Base-by-base conservation (phyloP, 768 basidiomycete species). In the Sarcodon aspratus region DNA sequence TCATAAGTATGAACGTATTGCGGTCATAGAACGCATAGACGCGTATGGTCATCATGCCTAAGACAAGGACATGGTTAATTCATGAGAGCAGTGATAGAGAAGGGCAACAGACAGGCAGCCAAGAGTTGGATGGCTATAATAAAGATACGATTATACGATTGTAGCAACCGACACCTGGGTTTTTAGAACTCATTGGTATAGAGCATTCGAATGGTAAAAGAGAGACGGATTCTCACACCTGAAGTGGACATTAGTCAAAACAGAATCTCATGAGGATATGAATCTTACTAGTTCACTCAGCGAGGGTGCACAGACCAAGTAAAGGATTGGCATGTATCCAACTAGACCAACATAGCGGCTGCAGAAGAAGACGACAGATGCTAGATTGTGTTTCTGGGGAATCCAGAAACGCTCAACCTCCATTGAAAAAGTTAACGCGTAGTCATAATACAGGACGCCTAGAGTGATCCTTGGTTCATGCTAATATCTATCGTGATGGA, bases 371-470 rank as follows among this genome's bases (percentile, higher is more conserved):
- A 56, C 8, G 11, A 44, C 13, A 9, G 55, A 33, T 13, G 47
- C 50, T 33, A 45, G 44, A 15, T 21, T 48, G 3, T 21, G 15
- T 15, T 35, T 48, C 11, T 33, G 47, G 7, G 33, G 17, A 6
- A 34, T 15, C 57, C 57, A 58, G 44, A 52, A 56, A n/a, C 34
- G 37, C 31, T 52, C 50, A 10, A 58, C 48, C 49, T 58, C 57
- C 37, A 44, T 33, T 17, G 48, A 17, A n/a, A 58, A 47, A 15
- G 57, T 58, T 13, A 58, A 51, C 35, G 33, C 27, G 18, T 54
- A 58, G 53, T 58, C 57, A 36, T 54, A 56, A 18, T 52, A 56
- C 31, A 58, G 51, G 33, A 58, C 5, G 21, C 21, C 21, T 27
- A 27, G 21, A 27, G 5, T 27, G 21, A 27, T 27, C 21, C 21